Evolutionary conservation across 2,329 filamentous ascomycete species (phyloP).

Genomic region (Fusarium foetens): DNA sequence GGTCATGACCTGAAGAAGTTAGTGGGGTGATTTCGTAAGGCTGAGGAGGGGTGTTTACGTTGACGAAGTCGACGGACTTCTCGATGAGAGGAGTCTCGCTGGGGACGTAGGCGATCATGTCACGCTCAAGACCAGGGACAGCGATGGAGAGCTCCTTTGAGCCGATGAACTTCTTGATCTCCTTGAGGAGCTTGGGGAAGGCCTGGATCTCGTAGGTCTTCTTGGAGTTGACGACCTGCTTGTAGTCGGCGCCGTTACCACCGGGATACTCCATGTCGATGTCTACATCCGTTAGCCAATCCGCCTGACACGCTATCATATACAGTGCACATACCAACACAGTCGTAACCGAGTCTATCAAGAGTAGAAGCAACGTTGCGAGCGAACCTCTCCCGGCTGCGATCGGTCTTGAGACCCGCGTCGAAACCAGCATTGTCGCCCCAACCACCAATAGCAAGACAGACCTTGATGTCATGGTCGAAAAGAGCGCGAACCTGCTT

Average conservation of each 20-base stretch:
- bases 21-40: rapidly evolving
- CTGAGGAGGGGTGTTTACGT: slow-evolving; percentile 48
- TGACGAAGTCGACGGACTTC: slow-evolving; percentile 71
- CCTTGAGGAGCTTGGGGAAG: slow-evolving; percentile 69
- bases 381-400: slow-evolving; percentile 63
- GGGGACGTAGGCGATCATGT: slow-evolving; percentile 75
- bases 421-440: slow-evolving; percentile 69
- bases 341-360: slow-evolving; percentile 66
- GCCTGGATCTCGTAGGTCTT: slow-evolving; percentile 70
- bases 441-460: slow-evolving; percentile 74
- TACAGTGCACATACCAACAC: slow-evolving; percentile 57
- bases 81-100: slow-evolving; percentile 68
- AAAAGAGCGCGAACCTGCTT: slow-evolving; percentile 63
- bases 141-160: slow-evolving; percentile 73
- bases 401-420: slow-evolving; percentile 57
- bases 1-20: slow-evolving; percentile 64
- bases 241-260: slow-evolving; percentile 77
- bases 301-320: rapidly evolving
- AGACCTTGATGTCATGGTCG: slow-evolving; percentile 63
- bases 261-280: slow-evolving; percentile 74
- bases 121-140: slow-evolving; percentile 68
- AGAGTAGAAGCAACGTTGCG: slow-evolving; percentile 66
- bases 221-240: slow-evolving; percentile 65
- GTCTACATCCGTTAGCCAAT: slow-evolving; percentile 51
- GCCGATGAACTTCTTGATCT: slow-evolving; percentile 68